Conservation (phyloP, 306 rosid species). For the Arachis stenosperma region DNA sequence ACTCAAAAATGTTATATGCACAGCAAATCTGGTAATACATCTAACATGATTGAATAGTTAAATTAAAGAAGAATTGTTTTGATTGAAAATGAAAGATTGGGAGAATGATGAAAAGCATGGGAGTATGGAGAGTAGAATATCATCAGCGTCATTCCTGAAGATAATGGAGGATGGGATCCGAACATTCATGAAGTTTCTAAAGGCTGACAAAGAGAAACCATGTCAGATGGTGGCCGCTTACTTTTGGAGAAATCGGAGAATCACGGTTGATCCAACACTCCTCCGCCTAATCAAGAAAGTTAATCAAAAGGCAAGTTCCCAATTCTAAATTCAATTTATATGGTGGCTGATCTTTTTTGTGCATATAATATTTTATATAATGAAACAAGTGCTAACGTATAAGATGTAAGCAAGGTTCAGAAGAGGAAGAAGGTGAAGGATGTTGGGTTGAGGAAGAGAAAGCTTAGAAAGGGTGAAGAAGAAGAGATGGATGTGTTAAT, state of each 20-base stretch:
- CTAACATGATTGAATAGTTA: too few relatives aligned
- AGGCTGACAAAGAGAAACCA: conserved; percentile 77
- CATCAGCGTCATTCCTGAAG: conserved; percentile 69
- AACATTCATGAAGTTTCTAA: conserved; percentile 88
- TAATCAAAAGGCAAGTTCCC: conserved; percentile 69
- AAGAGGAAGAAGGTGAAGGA: conserved; percentile 78
- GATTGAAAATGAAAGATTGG: conserved; percentile 45
- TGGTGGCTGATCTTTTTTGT: too few relatives aligned
- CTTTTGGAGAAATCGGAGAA: conserved; percentile 70
- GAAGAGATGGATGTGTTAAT: conserved; percentile 80
- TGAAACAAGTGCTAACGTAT: too few relatives aligned
- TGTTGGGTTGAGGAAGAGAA: conserved; percentile 65
- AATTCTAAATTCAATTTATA: neutral
- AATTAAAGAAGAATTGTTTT: neutral
- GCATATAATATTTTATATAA: too few relatives aligned
- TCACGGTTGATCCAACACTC: conserved; percentile 77
- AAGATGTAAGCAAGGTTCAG: conserved; percentile 41
- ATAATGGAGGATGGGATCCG: conserved; percentile 91
- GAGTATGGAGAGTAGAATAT: conserved; percentile 60
- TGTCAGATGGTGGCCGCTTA: conserved; percentile 67
- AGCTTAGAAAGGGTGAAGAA: conserved; percentile 54
- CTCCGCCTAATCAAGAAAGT: conserved; percentile 84
- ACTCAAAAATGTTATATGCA: too few relatives aligned
- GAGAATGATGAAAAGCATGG: conserved; percentile 61
- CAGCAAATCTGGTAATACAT: too few relatives aligned